Evolutionary conservation across 2,329 filamentous ascomycete genomes (phyloP).

Genomic region (Periconia macrospinosa): DNA sequence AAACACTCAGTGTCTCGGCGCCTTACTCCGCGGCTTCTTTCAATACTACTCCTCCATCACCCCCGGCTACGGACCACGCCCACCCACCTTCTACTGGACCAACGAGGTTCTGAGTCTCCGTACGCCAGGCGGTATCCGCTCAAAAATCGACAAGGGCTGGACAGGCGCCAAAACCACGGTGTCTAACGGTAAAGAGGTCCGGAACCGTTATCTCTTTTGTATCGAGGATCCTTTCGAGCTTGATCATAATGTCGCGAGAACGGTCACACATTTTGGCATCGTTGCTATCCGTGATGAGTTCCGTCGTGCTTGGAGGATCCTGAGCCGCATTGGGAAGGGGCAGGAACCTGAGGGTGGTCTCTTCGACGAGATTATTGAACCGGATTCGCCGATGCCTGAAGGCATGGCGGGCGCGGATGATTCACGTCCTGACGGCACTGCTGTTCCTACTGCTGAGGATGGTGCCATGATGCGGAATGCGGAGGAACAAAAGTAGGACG

Average conservation of each 20-base stretch:
- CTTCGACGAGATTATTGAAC: conserved; percentile 38
- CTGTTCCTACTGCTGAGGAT: background rate
- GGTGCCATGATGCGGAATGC: background rate
- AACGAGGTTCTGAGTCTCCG: conserved; percentile 78
- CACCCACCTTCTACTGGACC: conserved; percentile 76
- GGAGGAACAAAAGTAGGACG: background rate
- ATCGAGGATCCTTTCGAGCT: conserved; percentile 92
- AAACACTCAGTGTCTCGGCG: conserved; percentile 71
- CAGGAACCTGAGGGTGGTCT: conserved; percentile 34
- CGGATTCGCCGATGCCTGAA: conserved; percentile 8
- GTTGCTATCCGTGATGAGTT: conserved; percentile 84
- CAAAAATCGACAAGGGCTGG: conserved; percentile 82
- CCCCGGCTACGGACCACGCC: conserved; percentile 29
- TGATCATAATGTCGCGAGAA: conserved; percentile 85
- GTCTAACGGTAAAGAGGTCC: conserved; percentile 67
- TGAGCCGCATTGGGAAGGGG: conserved; percentile 29
- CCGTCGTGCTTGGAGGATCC: conserved; percentile 72
- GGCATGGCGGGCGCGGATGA: background rate
- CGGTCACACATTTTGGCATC: conserved; percentile 81
- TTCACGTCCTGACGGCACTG: background rate
- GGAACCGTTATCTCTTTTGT: conserved; percentile 80
- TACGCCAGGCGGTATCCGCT: conserved; percentile 67
- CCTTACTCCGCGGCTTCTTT: conserved; percentile 80
- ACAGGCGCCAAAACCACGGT: conserved; percentile 73
- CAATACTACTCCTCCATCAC: conserved; percentile 75